A percentile compares a stretch with the other conserved stretches of the same genome.
Conservation (phyloP, 2,329 filamentous ascomycete species). For the Hymenoscyphus fructigenus region DNA sequence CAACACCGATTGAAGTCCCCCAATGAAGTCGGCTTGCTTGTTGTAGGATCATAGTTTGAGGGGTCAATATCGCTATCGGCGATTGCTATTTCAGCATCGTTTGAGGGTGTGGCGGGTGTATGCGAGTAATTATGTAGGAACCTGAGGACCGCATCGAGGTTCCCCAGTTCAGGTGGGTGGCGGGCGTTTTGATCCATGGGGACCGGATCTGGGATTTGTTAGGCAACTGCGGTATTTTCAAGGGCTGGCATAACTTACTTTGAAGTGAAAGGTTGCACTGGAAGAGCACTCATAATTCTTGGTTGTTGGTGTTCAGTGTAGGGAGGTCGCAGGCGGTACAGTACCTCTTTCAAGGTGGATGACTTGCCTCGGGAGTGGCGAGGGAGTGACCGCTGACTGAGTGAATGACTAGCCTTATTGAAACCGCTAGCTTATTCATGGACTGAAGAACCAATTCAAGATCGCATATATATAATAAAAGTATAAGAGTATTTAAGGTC, state of each 20-base stretch:
- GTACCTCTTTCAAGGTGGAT: background rate
- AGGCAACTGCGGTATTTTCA: background rate
- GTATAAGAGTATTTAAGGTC: too few species aligned
- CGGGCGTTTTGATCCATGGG: conserved; percentile 2
- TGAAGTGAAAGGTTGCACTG: conserved; percentile 4
- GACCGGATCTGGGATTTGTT: background rate
- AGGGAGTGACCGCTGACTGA: background rate
- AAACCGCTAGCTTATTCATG: too few species aligned
- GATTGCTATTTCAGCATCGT: background rate
- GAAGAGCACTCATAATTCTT: conserved; percentile 1
- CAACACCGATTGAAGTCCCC: conserved; percentile 30
- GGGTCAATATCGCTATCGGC: conserved; percentile 7
- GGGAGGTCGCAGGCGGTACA: background rate
- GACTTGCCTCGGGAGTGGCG: background rate
- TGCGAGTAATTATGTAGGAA: conserved; percentile 3
- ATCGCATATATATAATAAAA: too few species aligned
- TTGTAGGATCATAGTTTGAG: conserved; percentile 19
- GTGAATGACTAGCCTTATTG: background rate
- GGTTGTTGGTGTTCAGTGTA: background rate
- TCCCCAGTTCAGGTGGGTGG: background rate
- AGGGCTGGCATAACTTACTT: background rate
- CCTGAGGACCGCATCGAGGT: background rate
- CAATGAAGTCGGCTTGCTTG: conserved; percentile 14
- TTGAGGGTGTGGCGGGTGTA: background rate
- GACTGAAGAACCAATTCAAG: too few species aligned